Conservation (phyloP, 139 green algal genomes). For the Chlamydomonas sp. region DNA sequence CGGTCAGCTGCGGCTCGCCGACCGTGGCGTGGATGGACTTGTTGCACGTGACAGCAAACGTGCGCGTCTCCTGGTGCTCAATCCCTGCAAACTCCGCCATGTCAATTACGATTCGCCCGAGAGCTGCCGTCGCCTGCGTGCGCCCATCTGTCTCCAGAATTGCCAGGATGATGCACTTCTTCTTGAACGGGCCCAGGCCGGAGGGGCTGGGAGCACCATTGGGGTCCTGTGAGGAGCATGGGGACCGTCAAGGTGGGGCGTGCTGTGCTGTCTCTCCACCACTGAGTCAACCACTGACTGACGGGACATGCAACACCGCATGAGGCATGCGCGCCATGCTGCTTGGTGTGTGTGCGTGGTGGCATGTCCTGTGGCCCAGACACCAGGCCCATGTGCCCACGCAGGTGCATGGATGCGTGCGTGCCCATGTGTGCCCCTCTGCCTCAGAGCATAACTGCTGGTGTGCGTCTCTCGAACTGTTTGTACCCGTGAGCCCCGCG, state of each 20-base stretch:
- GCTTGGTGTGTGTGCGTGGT: neutral
- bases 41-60: conserved; percentile 57
- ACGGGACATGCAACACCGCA: neutral
- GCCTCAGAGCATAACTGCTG: too few relatives aligned
- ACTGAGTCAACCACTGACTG: neutral
- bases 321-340: neutral
- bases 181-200: conserved; percentile 51
- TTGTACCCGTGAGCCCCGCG: too few relatives aligned
- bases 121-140: conserved; percentile 38
- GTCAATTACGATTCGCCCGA: conserved; percentile 51
- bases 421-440: too few relatives aligned
- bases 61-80: conserved; percentile 43
- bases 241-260: neutral
- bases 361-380: neutral
- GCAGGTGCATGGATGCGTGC: too few relatives aligned
- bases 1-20: conserved; percentile 49
- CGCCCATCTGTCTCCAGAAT: conserved; percentile 49
- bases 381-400: neutral
- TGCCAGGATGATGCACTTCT: conserved; percentile 66
- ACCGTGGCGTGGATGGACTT: conserved; percentile 47
- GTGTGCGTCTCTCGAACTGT: too few relatives aligned
- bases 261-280: neutral
- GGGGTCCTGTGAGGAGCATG: neutral
- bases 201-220: neutral
- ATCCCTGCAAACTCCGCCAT: conserved; percentile 53